phyloP scores from a whole-genome alignment of 805 yeast species.

The Pichia scutulata region DNA sequence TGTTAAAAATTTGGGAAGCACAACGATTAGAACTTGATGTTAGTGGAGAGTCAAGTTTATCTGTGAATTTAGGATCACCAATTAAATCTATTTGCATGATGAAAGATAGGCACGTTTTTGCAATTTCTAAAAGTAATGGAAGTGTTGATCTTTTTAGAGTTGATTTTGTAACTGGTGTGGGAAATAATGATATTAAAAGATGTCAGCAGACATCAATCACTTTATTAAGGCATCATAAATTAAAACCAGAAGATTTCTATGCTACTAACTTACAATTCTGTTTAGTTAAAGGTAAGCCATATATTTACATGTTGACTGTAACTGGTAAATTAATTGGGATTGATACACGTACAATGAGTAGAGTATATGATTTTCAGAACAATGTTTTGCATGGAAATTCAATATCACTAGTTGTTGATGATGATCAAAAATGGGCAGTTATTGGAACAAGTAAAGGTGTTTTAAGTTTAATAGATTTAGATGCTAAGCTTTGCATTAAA shows the following conservation, averaged over 20 bases:
- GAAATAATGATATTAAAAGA: constrained; percentile 1
- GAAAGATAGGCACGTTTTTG: constrained; percentile 49
- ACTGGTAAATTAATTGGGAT: constrained; percentile 41
- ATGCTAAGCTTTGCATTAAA: constrained; percentile 54
- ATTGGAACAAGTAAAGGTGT: constrained; percentile 72
- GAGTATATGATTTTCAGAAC: constrained; percentile 36
- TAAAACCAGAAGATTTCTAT: constrained; percentile 31
- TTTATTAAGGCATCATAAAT: constrained; percentile 34
- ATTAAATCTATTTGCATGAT: constrained; percentile 46
- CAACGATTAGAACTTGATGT: constrained; percentile 55
- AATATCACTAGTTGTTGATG: constrained; percentile 50
- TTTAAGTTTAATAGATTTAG: constrained; percentile 72
- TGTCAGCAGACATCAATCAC: constrained; percentile 16
- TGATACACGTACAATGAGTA: constrained; percentile 53
- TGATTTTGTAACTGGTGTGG: constrained; percentile 19
- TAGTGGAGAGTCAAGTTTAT: constrained; percentile 39
- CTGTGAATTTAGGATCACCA: constrained; percentile 40
- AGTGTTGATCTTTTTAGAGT: constrained; percentile 35
- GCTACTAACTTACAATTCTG: constrained; percentile 39
- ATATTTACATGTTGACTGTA: constrained; percentile 46
- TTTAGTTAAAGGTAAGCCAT: constrained; percentile 32
- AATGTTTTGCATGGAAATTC: constrained; percentile 62
- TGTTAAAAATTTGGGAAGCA: constrained; percentile 72
- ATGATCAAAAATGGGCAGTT: constrained; percentile 50
- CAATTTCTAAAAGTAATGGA: constrained; percentile 46